Evolutionary conservation across 495 filamentous ascomycete genomes (phyloP), one percentile per base, ranked within the genome.

Genomic region (Podospora didyma): DNA sequence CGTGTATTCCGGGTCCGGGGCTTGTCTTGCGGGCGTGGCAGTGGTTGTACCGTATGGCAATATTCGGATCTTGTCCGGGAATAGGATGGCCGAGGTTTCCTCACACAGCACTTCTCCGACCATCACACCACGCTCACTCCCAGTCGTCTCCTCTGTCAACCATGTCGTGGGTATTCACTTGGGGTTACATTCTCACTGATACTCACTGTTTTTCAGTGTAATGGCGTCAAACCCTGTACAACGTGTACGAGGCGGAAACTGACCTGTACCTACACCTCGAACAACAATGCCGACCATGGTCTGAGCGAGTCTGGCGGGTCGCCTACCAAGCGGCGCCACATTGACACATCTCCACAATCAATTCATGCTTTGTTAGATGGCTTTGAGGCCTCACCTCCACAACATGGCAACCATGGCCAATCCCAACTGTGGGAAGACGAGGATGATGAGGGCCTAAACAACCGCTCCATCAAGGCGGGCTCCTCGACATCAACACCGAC

Each of bases 181-280:
- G 12, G 39, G n/a, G 39, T 42, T 42, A 42, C 39, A 7, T 14
- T 42, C 39, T 49, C 37, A 53, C 60, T 62, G 57, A 62, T 62
- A 44, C 54, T 58, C 54, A 47, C 46, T 52, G 49, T 31, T 21
- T 58, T 51, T 26, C 61, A 85, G 80, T 89, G 87, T 71, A 87
- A 90, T 70, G 87, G 87, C 49, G 68, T 82, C 54, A 81, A 81
- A 53, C 86, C 85, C 23, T 90, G 87, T 64, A 82, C 82, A 49
- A 88, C 85, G 23, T 90, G 85, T 73, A 60, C 76, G 21, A 82
- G 82, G 65, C 76, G 84, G 57, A 75, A 72, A 58, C 74, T 86
- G 59, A 75, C 74, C 10, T 83, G 79, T 56, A 57, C 70, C 34
- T 83, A 81, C 64, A 72, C 71, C n/a, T 50, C 73, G 41, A 68